phyloP scores from a whole-genome alignment of 78 protist species.

The Cavenderia fasciculata region DNA sequence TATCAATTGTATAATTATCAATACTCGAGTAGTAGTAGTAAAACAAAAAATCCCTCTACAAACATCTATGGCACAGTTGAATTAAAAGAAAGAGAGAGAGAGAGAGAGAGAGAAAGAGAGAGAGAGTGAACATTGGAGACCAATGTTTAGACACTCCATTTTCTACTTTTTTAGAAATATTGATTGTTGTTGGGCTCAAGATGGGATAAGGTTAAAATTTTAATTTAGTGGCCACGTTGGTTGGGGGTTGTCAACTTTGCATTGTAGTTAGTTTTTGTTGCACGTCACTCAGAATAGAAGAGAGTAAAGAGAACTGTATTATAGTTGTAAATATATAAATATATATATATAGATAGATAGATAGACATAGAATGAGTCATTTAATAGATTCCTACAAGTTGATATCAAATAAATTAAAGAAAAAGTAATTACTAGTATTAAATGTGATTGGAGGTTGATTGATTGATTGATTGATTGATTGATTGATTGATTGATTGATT shows the following conservation, averaged over 20 bases:
- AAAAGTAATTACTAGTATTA: too few relatives aligned
- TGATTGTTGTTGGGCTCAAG: not conserved
- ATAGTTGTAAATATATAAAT: too few relatives aligned
- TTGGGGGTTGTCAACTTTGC: not conserved
- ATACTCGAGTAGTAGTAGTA: not conserved
- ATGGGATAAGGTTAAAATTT: not conserved
- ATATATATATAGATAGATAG: too few relatives aligned
- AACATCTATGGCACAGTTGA: too few relatives aligned
- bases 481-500: not conserved
- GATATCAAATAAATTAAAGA: too few relatives aligned
- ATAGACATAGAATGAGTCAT: too few relatives aligned
- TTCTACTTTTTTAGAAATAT: too few relatives aligned
- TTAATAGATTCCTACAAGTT: too few relatives aligned
- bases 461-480: not conserved
- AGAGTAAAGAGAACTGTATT: too few relatives aligned
- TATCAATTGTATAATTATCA: too few relatives aligned
- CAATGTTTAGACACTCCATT: too few relatives aligned
- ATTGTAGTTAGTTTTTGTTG: not conserved
- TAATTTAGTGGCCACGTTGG: not conserved
- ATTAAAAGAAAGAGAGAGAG: not conserved
- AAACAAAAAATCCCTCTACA: not conserved
- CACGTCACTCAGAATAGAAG: not conserved
- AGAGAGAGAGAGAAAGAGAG: not conserved
- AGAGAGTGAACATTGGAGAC: not conserved
- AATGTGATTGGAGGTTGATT: not conserved